phyloP scores from a whole-genome alignment of 208 protist genomes.

The Acanthamoeba culbertsoni region DNA sequence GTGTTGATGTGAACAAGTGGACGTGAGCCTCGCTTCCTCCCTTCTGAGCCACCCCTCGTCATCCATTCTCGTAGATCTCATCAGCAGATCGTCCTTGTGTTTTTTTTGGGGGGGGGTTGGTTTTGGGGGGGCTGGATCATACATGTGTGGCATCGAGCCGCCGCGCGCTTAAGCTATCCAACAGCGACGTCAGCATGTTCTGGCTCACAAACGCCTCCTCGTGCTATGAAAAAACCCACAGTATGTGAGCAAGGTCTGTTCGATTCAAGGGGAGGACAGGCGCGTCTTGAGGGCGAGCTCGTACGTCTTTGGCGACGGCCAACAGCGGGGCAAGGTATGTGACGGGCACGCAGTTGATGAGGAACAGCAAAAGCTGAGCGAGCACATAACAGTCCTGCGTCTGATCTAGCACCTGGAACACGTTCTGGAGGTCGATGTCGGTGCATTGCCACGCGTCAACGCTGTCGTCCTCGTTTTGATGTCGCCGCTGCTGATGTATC shows the following conservation, averaged over 20 bases:
- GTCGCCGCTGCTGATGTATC: background rate
- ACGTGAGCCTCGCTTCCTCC: no score
- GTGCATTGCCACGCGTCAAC: background rate
- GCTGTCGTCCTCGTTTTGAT: background rate
- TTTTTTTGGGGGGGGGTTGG: no score
- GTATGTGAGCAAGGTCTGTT: no score
- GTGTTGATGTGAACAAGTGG: no score
- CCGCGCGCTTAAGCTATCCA: background rate
- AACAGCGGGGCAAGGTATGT: background rate
- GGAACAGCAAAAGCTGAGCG: background rate
- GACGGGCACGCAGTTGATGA: background rate
- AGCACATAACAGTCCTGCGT: background rate
- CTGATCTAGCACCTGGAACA: constrained; percentile 26
- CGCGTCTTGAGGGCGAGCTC: no score
- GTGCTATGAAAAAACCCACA: background rate
- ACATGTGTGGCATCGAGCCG: background rate
- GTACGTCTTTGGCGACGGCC: constrained; percentile 25
- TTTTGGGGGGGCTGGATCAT: background rate
- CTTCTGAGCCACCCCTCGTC: no score
- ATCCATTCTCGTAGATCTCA: no score
- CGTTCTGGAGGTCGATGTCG: background rate
- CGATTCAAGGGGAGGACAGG: no score
- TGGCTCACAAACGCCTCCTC: constrained; percentile 38
- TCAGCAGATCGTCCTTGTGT: no score
- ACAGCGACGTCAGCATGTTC: background rate